Conservation (phyloP, 768 basidiomycete species). For the Clavulina sp. region DNA sequence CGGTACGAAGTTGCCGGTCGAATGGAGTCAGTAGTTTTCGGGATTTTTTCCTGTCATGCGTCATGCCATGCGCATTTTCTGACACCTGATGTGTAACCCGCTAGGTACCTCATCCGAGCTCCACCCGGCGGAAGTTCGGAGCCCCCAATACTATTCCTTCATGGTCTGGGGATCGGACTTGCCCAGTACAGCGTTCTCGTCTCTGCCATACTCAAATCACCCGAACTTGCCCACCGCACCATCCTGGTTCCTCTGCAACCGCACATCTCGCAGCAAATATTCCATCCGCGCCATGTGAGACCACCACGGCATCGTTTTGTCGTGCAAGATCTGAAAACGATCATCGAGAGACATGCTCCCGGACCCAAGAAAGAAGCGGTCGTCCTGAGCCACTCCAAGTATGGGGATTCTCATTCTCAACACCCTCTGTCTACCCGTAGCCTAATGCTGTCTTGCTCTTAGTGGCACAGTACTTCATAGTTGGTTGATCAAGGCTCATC, state of each 20-base stretch:
- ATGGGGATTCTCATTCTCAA: constrained; percentile 13
- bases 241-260: constrained; percentile 67
- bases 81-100: background rate
- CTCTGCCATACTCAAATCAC: constrained; percentile 31
- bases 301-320: constrained; percentile 49
- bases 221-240: constrained; percentile 43
- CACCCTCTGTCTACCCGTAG: constrained; percentile 4
- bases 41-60: background rate
- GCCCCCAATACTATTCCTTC: constrained; percentile 65
- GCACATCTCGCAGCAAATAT: constrained; percentile 71
- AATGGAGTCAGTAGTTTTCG: constrained; percentile 39
- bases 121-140: constrained; percentile 41
- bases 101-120: constrained; percentile 55
- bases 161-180: constrained; percentile 77
- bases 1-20: constrained; percentile 35
- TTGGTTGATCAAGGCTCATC: constrained; percentile 72
- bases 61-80: background rate
- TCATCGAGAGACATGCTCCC: background rate
- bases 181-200: constrained; percentile 52
- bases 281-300: constrained; percentile 52
- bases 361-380: constrained; percentile 34
- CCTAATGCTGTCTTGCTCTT: background rate
- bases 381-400: constrained; percentile 82
- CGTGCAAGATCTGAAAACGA: constrained; percentile 3
- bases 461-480: constrained; percentile 73